Evolutionary conservation across 805 yeast species (phyloP), one percentile per base, ranked within the genome.

Genomic region (Lipomyces yamanashiensis): DNA sequence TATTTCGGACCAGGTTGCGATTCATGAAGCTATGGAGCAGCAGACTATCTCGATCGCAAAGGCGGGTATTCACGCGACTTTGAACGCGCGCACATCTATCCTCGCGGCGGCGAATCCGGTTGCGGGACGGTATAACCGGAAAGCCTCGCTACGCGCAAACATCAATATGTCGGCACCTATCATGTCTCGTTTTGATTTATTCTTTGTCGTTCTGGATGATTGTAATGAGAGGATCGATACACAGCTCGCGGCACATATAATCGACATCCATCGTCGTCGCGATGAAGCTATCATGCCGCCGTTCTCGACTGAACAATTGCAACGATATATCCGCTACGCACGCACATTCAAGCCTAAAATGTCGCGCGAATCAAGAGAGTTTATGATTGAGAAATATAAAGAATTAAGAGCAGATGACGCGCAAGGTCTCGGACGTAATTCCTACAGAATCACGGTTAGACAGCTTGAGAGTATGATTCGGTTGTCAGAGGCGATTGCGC

Each of bases 1-100:
- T 76, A 77, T 92, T 49, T 78, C 87, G 1, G 98, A 95, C 77
- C 98, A 95, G 78, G 98, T 95, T 60, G 98, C 98, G 2, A 93
- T 95, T 79, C 99, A 95, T 79, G 99, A 95, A 79, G 99, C 98
- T 28, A 95, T 95, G 99, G 99, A 95, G 82, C 99, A 95, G 78
- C 99, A 95, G 77, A 95, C 99, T 0, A 95, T 95, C 70, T 92
- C 98, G 15, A 95, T 95, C 73, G 98, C 99, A 10, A 95, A 95
- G 76, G 99, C 99, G 0, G 99, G 99, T 73, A 95, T 95, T 68
- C 98, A 95, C 74, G 98, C 99, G 1, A 95, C 99, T 0, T 80
- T 95, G 72, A 95, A 95, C 75, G 99, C 99, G 1, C 84, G 99
- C 73, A 91, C 99, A 0, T 91, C 98, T 0, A 95, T 95, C 71